A percentile compares a stretch with the other conserved stretches of the same genome.
phyloP scores from a whole-genome alignment of 306 rosid genomes.

The Pterocarpus macrocarpus region DNA sequence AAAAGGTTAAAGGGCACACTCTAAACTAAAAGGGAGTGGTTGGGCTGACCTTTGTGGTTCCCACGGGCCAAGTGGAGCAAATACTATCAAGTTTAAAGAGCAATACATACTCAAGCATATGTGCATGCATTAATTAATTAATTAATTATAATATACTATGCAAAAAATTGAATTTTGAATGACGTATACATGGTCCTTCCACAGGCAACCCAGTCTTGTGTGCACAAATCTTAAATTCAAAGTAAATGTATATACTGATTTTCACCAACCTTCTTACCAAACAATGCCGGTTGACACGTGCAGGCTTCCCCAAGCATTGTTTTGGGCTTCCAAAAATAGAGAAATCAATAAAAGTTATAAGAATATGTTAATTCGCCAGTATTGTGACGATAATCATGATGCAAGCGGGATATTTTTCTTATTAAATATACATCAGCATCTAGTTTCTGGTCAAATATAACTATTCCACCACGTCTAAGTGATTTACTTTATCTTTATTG shows the following conservation, averaged over 20 bases:
- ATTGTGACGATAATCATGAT: not conserved
- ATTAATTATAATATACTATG: not conserved
- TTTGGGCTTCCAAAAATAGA: not conserved
- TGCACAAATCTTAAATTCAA: conserved; percentile 50
- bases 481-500: too few relatives aligned
- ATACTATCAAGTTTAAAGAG: not conserved
- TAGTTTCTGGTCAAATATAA: not conserved
- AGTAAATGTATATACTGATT: conserved; percentile 5
- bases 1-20: not conserved
- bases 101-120: too few relatives aligned
- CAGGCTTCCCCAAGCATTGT: not conserved
- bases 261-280: conserved; percentile 48
- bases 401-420: not conserved
- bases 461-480: not conserved
- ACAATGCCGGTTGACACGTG: conserved; percentile 3
- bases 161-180: conserved; percentile 5
- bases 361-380: not conserved
- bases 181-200: not conserved
- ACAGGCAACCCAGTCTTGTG: conserved; percentile 5
- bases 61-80: not conserved
- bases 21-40: not conserved
- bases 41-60: conserved; percentile 7
- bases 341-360: not conserved
- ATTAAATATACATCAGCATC: not conserved
- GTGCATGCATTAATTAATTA: not conserved